A percentile compares a stretch with the other conserved stretches of the same genome.
Evolutionary conservation across 169 alveolate species (phyloP).

Genomic region (Theileria annulata): DNA sequence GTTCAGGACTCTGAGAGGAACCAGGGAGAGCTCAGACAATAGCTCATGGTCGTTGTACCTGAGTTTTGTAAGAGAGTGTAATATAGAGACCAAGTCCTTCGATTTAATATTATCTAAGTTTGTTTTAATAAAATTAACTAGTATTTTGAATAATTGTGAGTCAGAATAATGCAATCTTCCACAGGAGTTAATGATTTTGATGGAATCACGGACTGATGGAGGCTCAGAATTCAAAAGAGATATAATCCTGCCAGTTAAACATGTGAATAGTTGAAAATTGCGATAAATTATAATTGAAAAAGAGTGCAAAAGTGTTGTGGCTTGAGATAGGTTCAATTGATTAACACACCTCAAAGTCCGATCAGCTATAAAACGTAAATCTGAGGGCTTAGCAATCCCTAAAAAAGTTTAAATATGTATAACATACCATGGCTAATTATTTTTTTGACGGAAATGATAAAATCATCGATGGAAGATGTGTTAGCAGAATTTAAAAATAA

Average conservation of each 20-base stretch:
- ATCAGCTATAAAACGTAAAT: constrained; percentile 14
- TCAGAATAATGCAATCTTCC: constrained; percentile 38
- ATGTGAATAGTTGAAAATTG: constrained; percentile 47
- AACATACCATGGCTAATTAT: too few species aligned
- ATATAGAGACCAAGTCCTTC: constrained; percentile 9
- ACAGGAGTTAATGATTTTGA: constrained; percentile 32
- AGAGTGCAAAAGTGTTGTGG: constrained; percentile 23
- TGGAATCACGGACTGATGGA: constrained; percentile 15
- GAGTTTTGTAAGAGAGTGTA: constrained; percentile 50
- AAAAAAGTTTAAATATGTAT: background rate
- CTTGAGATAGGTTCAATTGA: constrained; percentile 6
- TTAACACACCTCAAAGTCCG: background rate
- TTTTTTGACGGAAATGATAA: too few species aligned
- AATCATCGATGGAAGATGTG: too few species aligned
- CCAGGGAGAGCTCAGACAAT: constrained; percentile 21
- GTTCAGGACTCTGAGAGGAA: background rate
- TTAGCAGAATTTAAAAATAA: too few species aligned
- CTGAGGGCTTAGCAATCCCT: constrained; percentile 22
- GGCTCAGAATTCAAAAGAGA: background rate
- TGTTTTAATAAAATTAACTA: constrained; percentile 10
- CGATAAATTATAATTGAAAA: constrained; percentile 36
- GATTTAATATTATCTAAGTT: constrained; percentile 31
- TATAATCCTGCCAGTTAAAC: constrained; percentile 1
- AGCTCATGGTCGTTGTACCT: constrained; percentile 30
- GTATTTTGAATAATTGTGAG: constrained; percentile 5